Percentiles rank a stretch among this genome's conserved stretches.
These are phyloP conservation scores for Whalleya microplaca DNA, from an alignment of 2,329 filamentous ascomycete species.

Conservation along the genomic window DNA sequence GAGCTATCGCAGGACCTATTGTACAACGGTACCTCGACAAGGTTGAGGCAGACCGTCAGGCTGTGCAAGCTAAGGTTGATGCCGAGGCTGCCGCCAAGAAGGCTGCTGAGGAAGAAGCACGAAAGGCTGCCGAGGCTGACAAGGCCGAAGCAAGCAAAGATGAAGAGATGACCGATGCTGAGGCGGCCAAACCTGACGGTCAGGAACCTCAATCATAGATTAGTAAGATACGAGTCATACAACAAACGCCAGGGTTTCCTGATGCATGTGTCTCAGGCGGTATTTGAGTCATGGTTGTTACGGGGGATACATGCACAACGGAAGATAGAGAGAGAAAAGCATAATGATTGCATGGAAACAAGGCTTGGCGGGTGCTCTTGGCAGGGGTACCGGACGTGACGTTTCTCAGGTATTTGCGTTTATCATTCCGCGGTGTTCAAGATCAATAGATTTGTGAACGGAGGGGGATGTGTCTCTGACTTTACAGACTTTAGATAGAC, in stretches of 20 bases:
- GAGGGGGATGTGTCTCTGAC: not conserved
- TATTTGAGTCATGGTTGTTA: not conserved
- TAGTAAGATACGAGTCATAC: not conserved
- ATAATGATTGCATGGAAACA: conserved; percentile 22
- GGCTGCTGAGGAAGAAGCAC: conserved; percentile 58
- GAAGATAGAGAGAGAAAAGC: conserved; percentile 9
- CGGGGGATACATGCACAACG: conserved; percentile 2
- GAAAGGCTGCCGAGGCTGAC: conserved; percentile 56
- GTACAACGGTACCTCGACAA: conserved; percentile 96
- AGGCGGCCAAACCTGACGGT: conserved; percentile 54
- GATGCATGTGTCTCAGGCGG: not conserved
- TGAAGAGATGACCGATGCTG: conserved; percentile 67
- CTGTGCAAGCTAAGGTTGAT: conserved; percentile 74
- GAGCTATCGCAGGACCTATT: conserved; percentile 86
- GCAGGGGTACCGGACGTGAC: conserved; percentile 11
- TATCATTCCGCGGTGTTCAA: conserved; percentile 12
- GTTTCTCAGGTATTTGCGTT: conserved; percentile 6
- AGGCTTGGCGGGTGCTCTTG: conserved; percentile 15
- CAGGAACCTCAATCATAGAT: conserved; percentile 47
- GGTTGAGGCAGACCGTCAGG: conserved; percentile 82
- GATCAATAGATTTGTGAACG: conserved; percentile 21
- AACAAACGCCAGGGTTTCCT: not conserved
- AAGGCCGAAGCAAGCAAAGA: conserved; percentile 56
- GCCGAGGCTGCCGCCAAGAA: conserved; percentile 80
- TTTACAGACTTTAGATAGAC: conserved; percentile 20